Evolutionary conservation across 2,329 filamentous ascomycete genomes (phyloP).

Genomic region (Dactylellina drechsleri): DNA sequence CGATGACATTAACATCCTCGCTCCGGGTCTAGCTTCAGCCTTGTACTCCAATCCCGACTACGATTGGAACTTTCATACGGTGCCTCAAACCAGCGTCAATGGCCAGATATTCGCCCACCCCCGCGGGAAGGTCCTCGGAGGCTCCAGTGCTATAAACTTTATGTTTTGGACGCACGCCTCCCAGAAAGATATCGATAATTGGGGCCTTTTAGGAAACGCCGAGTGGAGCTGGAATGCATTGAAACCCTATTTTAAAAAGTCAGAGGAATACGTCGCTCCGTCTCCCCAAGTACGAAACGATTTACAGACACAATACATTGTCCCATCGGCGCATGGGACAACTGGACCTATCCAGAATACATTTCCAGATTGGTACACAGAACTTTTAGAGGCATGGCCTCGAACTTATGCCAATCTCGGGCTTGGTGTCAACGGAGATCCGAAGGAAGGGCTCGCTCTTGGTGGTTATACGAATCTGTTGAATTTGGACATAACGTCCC

Average conservation of each 20-base stretch:
- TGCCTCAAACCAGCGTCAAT: conserved; percentile 61
- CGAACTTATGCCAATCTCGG: conserved; percentile 47
- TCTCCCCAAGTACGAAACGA: conserved; percentile 58
- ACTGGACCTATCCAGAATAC: conserved; percentile 59
- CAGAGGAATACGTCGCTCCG: conserved; percentile 62
- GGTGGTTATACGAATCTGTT: conserved; percentile 58
- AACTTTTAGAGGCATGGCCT: conserved; percentile 43
- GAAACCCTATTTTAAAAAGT: conserved; percentile 67
- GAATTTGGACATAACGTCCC: conserved; percentile 36
- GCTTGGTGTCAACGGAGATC: conserved; percentile 51
- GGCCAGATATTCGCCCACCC: conserved; percentile 63
- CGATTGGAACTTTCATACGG: conserved; percentile 65
- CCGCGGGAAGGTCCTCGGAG: conserved; percentile 66
- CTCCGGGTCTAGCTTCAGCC: conserved; percentile 33
- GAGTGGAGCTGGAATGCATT: conserved; percentile 45
- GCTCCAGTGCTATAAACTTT: conserved; percentile 65
- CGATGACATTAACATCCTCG: conserved; percentile 36
- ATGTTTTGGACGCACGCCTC: conserved; percentile 55
- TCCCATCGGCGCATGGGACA: conserved; percentile 61
- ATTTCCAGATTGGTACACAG: conserved; percentile 46
- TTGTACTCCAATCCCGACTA: conserved; percentile 54
- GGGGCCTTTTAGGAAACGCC: conserved; percentile 34
- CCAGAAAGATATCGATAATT: conserved; percentile 49
- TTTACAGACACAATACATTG: conserved; percentile 56
- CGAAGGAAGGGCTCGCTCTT: conserved; percentile 56